A percentile compares a stretch with the other conserved stretches of the same genome.
Evolutionary conservation across 352 stramenopile genomes (phyloP).

Genomic region (Globisporangium solare): DNA sequence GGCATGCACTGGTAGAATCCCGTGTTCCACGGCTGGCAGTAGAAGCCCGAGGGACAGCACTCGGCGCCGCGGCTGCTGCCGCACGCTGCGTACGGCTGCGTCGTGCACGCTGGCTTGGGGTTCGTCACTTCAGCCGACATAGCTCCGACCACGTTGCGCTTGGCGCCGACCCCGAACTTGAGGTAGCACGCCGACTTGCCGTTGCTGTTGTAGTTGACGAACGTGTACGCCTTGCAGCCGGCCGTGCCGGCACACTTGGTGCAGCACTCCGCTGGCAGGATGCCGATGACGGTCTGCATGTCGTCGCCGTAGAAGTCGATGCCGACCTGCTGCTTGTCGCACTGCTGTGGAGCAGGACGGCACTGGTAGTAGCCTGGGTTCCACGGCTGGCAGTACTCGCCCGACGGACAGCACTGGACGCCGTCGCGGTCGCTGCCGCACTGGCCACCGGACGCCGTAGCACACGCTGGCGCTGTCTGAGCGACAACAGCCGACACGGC

Average conservation of each 20-base stretch:
- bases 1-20: constrained; percentile 39
- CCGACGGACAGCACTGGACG: neutral
- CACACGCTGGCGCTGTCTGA: too few relatives aligned
- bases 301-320: constrained; percentile 13
- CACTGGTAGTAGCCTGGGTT: neutral
- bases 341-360: constrained; percentile 1
- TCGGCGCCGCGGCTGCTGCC: neutral
- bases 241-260: constrained; percentile 29
- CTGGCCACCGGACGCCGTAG: too few relatives aligned
- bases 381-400: neutral
- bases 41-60: constrained; percentile 37
- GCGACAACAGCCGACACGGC: too few relatives aligned
- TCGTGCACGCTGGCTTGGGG: constrained; percentile 6
- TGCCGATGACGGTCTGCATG: constrained; percentile 7
- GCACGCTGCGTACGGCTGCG: neutral
- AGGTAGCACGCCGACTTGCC: constrained; percentile 14
- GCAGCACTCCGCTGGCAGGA: constrained; percentile 28
- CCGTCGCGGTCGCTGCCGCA: too few relatives aligned
- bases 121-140: constrained; percentile 5
- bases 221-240: constrained; percentile 55
- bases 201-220: constrained; percentile 24
- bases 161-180: constrained; percentile 2
- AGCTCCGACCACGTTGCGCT: neutral
- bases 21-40: constrained; percentile 45
- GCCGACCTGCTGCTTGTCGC: constrained; percentile 4